Evolutionary conservation across 2,329 filamentous ascomycete genomes (phyloP).

Genomic region (Trichophaea hybrida): DNA sequence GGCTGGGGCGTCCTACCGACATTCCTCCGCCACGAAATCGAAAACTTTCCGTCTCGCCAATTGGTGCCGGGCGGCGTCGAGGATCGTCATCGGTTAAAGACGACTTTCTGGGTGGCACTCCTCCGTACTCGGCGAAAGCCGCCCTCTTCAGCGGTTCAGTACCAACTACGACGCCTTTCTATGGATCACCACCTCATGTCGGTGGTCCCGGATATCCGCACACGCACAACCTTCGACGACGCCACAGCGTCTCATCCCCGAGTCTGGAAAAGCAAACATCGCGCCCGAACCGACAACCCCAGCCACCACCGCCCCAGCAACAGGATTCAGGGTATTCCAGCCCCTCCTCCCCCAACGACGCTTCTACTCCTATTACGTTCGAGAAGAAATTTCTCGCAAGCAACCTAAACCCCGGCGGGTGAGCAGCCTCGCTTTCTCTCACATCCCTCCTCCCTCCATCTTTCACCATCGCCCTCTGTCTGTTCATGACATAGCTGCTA

Average conservation of each 20-base stretch:
- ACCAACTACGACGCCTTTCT: background rate
- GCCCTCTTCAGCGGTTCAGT: background rate
- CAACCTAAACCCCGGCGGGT: background rate
- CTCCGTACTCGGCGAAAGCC: background rate
- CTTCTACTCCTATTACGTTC: background rate
- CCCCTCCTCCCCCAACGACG: background rate
- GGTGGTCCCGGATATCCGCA: background rate
- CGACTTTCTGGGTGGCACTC: background rate
- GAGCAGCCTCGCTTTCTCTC: background rate
- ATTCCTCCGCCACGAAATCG: background rate
- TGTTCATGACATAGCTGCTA: too few relatives aligned
- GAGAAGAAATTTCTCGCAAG: background rate
- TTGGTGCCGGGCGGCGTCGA: background rate
- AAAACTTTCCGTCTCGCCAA: background rate
- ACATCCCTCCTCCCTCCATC: background rate
- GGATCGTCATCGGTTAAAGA: background rate
- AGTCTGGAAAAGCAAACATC: background rate
- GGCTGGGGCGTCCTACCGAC: background rate
- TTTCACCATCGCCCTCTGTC: background rate
- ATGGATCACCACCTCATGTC: background rate
- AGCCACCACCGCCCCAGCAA: background rate
- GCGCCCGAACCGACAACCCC: background rate
- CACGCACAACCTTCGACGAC: background rate
- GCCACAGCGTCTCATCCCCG: slow-evolving; percentile 1
- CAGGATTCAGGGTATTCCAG: slow-evolving; percentile 4